Percentiles rank a stretch among this genome's conserved stretches.
Conservation (phyloP, 1,284 basidiomycete species). For the Puccinia brachypodii region DNA sequence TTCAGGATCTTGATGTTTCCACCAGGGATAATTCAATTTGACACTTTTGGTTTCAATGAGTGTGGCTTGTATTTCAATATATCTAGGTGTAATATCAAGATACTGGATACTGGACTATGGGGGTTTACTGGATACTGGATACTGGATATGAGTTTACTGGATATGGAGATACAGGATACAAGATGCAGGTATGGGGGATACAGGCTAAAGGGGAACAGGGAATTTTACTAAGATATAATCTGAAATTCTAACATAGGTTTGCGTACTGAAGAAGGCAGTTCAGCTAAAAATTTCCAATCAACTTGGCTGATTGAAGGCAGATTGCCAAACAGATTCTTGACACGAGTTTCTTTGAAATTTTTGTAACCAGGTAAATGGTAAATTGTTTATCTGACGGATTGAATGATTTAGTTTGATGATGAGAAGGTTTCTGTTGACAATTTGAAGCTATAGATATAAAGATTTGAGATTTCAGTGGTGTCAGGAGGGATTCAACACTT, state of each 20-base stretch:
- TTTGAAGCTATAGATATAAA: conserved; percentile 8
- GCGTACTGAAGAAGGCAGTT: conserved; percentile 40
- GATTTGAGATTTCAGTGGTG: conserved; percentile 52
- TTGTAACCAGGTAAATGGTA: neutral
- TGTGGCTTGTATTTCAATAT: no score
- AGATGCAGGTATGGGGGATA: no score
- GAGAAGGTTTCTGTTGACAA: neutral
- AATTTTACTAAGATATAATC: no score
- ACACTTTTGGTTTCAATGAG: no score
- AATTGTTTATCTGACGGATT: neutral
- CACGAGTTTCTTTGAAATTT: neutral
- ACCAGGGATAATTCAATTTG: no score
- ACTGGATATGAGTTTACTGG: no score
- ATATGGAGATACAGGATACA: no score
- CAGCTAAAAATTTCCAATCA: conserved; percentile 37
- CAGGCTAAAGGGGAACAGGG: no score
- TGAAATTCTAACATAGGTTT: conserved; percentile 35
- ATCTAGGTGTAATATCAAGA: no score
- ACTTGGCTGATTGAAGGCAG: conserved; percentile 41
- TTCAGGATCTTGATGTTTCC: no score
- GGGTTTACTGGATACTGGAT: no score
- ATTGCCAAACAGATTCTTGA: neutral
- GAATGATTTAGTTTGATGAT: neutral
- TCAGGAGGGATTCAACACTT: conserved; percentile 54
- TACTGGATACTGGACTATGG: no score